Evolutionary conservation across 257 asterid species (phyloP), one percentile per base, ranked within the genome.

Genomic region (Paraleonurus japonicus): DNA sequence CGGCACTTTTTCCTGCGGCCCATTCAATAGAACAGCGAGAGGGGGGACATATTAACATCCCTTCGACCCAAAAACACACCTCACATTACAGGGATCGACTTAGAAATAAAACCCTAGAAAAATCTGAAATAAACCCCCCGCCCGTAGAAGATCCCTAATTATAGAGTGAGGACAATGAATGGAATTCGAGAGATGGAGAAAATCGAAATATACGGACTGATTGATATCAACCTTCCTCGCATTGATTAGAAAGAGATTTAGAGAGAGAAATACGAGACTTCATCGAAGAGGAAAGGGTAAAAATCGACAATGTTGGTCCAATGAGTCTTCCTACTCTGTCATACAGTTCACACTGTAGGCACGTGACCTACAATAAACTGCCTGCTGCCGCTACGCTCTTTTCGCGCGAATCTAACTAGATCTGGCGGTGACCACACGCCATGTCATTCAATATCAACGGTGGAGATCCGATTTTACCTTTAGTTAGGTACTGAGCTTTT

Each of bases 361-460:
- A 81, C 82, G 85, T 78, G 83, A 81, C 73, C 45, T 1, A 62
- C 71, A 78, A 65, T 73, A 54, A 75, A 50, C 70, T 37, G 51
- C 59, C 59, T 51, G 5, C 59, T 17, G 11, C 75, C 75, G 65
- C 75, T 41, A 35, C 69, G 65, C 30, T 70, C 57, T 54, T 73
- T 70, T 67, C 82, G 81, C 85, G 82, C 80, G 82, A 77, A 74
- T 74, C 76, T 63, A 43, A 19, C 63, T 13, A 27, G 80, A 81
- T 81, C 85, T 47, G 41, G 68, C 79, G 79, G 84, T 59, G 73
- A 58, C 37, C 57, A 71, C 43, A 24, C 41, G 70, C 65, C 71
- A 61, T 51, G 55, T 69, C 23, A 28, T 24, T 55, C 8, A 1
- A n/a, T 41, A 51, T 73, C 33, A 59, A 81, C 85, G 82, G 77